These are phyloP conservation scores for Metschnikowia baotianmanensis DNA, from an alignment of 805 yeast species.

Conservation along the genomic window DNA sequence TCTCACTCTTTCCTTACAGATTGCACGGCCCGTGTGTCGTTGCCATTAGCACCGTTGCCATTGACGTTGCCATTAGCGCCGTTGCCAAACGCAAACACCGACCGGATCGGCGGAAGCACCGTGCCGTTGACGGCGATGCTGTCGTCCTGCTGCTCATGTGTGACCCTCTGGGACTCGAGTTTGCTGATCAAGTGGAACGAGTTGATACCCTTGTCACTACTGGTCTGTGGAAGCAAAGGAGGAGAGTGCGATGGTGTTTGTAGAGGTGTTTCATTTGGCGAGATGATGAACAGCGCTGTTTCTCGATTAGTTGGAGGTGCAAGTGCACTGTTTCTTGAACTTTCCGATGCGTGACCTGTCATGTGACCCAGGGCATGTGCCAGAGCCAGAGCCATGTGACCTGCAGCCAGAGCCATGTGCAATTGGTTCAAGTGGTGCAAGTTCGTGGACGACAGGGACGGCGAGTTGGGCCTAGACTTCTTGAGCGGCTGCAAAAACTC, in stretches of 20 bases:
- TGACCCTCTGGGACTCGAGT: conserved; percentile 23
- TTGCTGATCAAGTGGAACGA: conserved; percentile 26
- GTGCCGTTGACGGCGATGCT: conserved; percentile 42
- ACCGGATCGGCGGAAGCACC: conserved; percentile 41
- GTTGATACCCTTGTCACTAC: conserved; percentile 18
- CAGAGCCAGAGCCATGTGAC: too few relatives aligned
- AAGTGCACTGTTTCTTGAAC: too few relatives aligned
- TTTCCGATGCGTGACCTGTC: too few relatives aligned
- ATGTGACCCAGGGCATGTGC: conserved; percentile 1
- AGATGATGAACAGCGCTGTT: conserved; percentile 25
- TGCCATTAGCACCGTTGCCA: not conserved
- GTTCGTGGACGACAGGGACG: conserved; percentile 22
- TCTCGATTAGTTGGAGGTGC: conserved; percentile 10
- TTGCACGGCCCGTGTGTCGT: not conserved
- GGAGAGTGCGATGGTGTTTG: conserved; percentile 52
- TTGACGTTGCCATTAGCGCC: not conserved
- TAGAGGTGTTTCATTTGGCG: conserved; percentile 47
- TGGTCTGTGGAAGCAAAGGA: conserved; percentile 31
- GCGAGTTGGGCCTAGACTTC: conserved; percentile 50
- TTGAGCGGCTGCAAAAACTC: conserved; percentile 37
- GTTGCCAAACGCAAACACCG: conserved; percentile 31
- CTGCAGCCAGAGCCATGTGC: too few relatives aligned
- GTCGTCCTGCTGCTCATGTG: conserved; percentile 17
- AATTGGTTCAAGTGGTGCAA: conserved; percentile 7
- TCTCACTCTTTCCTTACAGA: conserved; percentile 2